Conservation (phyloP, 345 rosid genomes). For the Pistacia atlantica region DNA sequence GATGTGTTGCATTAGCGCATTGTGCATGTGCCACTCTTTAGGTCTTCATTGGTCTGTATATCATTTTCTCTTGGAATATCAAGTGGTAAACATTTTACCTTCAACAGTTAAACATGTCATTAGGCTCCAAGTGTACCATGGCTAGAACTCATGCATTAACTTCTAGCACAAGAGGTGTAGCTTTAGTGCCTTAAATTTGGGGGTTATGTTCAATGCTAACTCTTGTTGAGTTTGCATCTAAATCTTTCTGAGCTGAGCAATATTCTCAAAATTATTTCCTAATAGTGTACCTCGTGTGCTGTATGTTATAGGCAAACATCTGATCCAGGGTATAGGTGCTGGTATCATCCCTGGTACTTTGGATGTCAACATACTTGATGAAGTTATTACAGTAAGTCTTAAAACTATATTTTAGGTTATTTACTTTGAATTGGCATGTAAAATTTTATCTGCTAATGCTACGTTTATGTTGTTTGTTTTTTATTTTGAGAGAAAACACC, state of each 20-base stretch:
- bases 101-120: no score
- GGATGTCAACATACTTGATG: slow-evolving; percentile 49
- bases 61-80: no score
- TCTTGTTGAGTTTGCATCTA: neutral
- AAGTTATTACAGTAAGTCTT: slow-evolving; percentile 48
- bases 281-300: neutral
- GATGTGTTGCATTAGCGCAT: neutral
- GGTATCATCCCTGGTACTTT: slow-evolving; percentile 50
- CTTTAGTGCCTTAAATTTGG: no score
- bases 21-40: neutral
- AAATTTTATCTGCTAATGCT: neutral
- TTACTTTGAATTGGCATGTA: slow-evolving; percentile 1
- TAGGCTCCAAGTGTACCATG: no score
- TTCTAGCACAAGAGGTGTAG: no score
- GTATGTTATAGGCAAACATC: slow-evolving; percentile 43
- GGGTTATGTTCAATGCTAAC: no score
- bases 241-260: neutral
- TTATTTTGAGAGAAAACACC: neutral
- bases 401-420: neutral
- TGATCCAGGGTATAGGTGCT: slow-evolving; percentile 66
- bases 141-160: no score
- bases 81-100: no score
- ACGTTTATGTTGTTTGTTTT: neutral
- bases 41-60: neutral
- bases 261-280: neutral